Evolutionary conservation across 768 basidiomycete genomes (phyloP), one percentile per base, ranked within the genome.

Genomic region (Nevesoporus exiguus): DNA sequence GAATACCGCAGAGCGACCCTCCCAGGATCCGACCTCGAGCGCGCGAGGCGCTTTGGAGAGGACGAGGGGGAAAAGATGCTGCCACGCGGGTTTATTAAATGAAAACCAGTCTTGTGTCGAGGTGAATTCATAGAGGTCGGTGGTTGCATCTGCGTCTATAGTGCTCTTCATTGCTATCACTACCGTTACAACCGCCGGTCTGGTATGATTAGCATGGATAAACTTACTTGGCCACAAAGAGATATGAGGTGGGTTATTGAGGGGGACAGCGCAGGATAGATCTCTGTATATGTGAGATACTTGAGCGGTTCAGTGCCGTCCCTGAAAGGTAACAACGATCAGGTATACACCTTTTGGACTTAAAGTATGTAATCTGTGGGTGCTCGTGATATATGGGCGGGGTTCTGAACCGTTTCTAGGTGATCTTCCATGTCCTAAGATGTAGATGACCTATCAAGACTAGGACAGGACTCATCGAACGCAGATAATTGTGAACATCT

Each of bases 21-120:
- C 83, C 80, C 81, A 84, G 17, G 79, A 81, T 8, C 83, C 81
- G 15, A 84, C 79, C 62, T 83, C 83, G 14, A 83, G 76, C 2
- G 70, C 75, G 17, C 81, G 75, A 13, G 83, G 80, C 1, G 61
- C 59, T 11, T 67, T 40, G 15, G 77, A 67, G 1, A 29, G 27
- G 51, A 82, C 61, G 29, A 72, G 65, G 11, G 71, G 66, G 51
- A 81, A 73, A 34, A 80, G 68, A 13, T 52, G n/a, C 21, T 59
- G 65, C 80, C 82, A 83, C 5, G 64, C 61, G 0, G 72, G 63
- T 45, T 74, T 66, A 49, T 83, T 73, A 62, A 60, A 67, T 1
- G 77, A 76, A 60, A 83, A 80, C 82, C 82, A 83, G 56, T 83
- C 82, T 64, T 84, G 82, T 0, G 76, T 77, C 8, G 67, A 41